Evolutionary conservation across 2,329 filamentous ascomycete genomes (phyloP), one percentile per base, ranked within the genome.

Genomic region (Teratosphaeria pseudoeucalypti): DNA sequence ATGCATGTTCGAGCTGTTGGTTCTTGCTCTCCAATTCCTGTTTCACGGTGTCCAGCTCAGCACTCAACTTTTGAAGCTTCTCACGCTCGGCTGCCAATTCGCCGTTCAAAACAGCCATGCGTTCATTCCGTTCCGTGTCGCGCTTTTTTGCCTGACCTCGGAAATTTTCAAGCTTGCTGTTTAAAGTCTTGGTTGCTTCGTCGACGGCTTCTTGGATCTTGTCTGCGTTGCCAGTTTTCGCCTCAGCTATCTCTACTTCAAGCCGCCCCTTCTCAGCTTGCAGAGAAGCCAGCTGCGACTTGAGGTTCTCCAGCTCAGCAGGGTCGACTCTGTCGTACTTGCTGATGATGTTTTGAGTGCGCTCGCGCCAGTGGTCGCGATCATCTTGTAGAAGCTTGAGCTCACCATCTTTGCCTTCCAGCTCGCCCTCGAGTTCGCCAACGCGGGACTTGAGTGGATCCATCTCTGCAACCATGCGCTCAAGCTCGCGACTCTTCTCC

Each of bases 311-410:
- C 71, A 96, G 83, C 70, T 97, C 92, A 2, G 89, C 90, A 52
- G 94, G 92, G 70, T 99, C 94, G 57, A 95, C 90, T 59, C 92
- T 89, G 66, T 96, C 92, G 70, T 97, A 96, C 72, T 96, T 96
- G 65, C 90, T 91, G 56, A 99, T 83, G 62, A 99, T 96, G 66
- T 95, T 90, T 71, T 97, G 91, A 1, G 91, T 95, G 27, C 94
- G 87, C 78, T 96, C 92, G 75, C 96, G 91, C 89, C 92, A 96
- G 60, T 90, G 85, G 71, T 97, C 92, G 16, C 94, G 87, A 71
- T 97, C 92, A 68, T 94, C 88, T 65, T 95, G 88, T 10, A 97
- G 81, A 63, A 96, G 82, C 68, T 89, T 90, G 70, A 96, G 84
- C 71, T 97, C 92, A 12, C 90, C 90, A 65, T 95, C 87, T 68